phyloP scores from a whole-genome alignment of 805 yeast species.

The Groenewaldozyma salmanticensis region DNA sequence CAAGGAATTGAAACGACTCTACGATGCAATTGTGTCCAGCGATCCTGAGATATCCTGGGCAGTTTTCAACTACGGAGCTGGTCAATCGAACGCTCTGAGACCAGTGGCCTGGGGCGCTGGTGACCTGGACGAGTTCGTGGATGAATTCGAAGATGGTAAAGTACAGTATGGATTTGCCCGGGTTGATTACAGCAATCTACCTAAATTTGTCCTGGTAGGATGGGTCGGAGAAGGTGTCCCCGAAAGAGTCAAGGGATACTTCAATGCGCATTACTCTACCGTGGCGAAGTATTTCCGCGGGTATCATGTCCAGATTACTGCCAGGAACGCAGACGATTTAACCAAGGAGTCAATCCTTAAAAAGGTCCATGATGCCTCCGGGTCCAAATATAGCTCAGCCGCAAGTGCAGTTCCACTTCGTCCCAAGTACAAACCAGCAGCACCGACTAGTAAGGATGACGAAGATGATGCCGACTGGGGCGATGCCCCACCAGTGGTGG shows the following conservation, averaged over 20 bases:
- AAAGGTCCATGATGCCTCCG: constrained; percentile 83
- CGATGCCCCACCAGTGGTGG: constrained; percentile 40
- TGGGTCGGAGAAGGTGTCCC: constrained; percentile 96
- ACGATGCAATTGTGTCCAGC: constrained; percentile 71
- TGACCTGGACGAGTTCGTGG: constrained; percentile 65
- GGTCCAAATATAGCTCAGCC: constrained; percentile 68
- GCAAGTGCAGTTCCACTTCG: constrained; percentile 23
- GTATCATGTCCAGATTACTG: constrained; percentile 93
- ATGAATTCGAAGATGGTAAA: constrained; percentile 73
- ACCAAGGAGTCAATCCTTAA: constrained; percentile 65
- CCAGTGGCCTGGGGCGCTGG: constrained; percentile 31
- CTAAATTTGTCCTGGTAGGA: constrained; percentile 75
- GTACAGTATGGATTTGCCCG: constrained; percentile 88
- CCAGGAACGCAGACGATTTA: constrained; percentile 88
- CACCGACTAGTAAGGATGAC: constrained; percentile 37
- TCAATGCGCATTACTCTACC: constrained; percentile 32
- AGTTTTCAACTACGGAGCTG: constrained; percentile 63
- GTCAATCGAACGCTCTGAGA: constrained; percentile 33
- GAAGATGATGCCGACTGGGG: constrained; percentile 50
- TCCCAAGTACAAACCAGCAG: constrained; percentile 28
- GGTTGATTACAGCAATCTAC: constrained; percentile 82
- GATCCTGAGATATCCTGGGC: constrained; percentile 65
- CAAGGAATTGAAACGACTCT: constrained; percentile 61
- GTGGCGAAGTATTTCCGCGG: constrained; percentile 40
- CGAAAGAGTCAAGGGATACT: constrained; percentile 32